A percentile compares a stretch with the other conserved stretches of the same genome.
These are phyloP conservation scores for Lipomyces orientalis DNA, from an alignment of 805 yeast genomes.

Conservation along the genomic window DNA sequence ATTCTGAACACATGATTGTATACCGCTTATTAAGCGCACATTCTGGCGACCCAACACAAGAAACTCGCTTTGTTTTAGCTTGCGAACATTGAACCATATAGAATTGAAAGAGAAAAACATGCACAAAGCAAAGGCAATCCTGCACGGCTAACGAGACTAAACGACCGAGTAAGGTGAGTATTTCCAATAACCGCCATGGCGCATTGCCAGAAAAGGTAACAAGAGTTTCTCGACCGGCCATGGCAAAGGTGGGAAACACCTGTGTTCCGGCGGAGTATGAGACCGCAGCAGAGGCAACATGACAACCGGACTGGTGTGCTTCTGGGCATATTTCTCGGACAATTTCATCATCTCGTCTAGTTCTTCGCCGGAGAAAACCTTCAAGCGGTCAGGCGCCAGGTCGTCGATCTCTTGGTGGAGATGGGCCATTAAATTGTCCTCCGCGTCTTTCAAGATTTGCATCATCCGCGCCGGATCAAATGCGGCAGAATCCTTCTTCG, in stretches of 20 bases:
- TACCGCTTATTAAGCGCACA: no score
- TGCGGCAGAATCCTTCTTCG: slow-evolving; percentile 7
- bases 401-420: slow-evolving; percentile 20
- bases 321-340: slow-evolving; percentile 13
- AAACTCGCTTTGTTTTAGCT: no score
- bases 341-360: slow-evolving; percentile 7
- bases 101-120: no score
- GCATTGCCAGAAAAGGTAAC: slow-evolving; percentile 9
- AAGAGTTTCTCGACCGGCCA: slow-evolving; percentile 19
- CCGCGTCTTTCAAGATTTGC: slow-evolving; percentile 10
- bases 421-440: slow-evolving; percentile 19
- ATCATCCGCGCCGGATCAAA: slow-evolving; percentile 13
- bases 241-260: slow-evolving; percentile 19
- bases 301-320: slow-evolving; percentile 13
- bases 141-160: no score
- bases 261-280: slow-evolving; percentile 25
- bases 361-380: slow-evolving; percentile 13
- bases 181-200: no score
- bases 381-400: slow-evolving; percentile 13
- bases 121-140: no score
- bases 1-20: no score
- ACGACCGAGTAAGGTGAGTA: no score
- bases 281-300: slow-evolving; percentile 10
- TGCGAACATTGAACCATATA: no score
- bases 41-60: no score